These are phyloP conservation scores for Aspergillus sp. DNA, from an alignment of 2,329 filamentous ascomycete genomes.

Conservation along the genomic window DNA sequence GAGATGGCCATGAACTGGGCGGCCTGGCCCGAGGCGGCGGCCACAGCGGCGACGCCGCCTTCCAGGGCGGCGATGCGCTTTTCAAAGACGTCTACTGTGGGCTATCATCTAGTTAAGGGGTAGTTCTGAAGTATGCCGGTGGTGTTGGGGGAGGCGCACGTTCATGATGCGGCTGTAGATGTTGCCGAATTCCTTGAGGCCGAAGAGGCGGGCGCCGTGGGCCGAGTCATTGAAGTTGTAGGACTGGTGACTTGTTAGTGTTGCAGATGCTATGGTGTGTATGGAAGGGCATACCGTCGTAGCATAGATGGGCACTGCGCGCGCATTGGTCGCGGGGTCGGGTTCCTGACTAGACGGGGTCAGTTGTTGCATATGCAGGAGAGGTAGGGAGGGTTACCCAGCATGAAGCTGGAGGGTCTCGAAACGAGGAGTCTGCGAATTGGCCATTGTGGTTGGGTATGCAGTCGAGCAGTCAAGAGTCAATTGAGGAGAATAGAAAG, in stretches of 20 bases:
- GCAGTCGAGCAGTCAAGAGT: neutral
- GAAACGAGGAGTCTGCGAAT: constrained; percentile 54
- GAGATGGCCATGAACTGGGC: constrained; percentile 89
- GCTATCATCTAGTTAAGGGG: constrained; percentile 47
- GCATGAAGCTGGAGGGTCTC: constrained; percentile 85
- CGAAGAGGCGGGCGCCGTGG: constrained; percentile 90
- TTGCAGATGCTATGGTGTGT: neutral
- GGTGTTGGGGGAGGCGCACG: constrained; percentile 47
- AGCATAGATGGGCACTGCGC: constrained; percentile 94
- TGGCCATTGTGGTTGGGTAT: constrained; percentile 28
- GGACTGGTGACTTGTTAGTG: constrained; percentile 54
- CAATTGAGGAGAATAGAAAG: constrained; percentile 3
- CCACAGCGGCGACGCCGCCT: constrained; percentile 82
- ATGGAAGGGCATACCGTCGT: constrained; percentile 59
- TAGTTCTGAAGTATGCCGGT: neutral
- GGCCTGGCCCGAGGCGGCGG: constrained; percentile 79
- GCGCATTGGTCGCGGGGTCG: constrained; percentile 77
- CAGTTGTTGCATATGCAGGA: neutral
- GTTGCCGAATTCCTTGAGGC: constrained; percentile 95
- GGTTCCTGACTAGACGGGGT: constrained; percentile 64
- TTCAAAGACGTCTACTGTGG: constrained; percentile 93
- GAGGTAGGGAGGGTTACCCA: constrained; percentile 55
- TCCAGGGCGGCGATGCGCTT: constrained; percentile 95
- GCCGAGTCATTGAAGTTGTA: constrained; percentile 94
- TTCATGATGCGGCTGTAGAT: constrained; percentile 98